Evolutionary conservation across 2,329 filamentous ascomycete genomes (phyloP).

Genomic region (Pseudogymnoascus verrucosus): DNA sequence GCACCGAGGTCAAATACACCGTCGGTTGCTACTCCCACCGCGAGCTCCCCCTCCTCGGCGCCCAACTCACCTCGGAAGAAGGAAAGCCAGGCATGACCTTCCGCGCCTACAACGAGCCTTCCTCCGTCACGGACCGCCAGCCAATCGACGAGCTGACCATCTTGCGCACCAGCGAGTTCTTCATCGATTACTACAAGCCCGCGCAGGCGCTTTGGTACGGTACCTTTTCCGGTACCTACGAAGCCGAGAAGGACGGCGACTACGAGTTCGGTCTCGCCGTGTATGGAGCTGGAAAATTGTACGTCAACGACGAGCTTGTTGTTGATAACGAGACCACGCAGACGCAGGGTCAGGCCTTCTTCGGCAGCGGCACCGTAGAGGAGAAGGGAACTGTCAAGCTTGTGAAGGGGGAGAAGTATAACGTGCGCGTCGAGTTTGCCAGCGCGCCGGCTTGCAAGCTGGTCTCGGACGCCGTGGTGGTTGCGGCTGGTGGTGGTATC

Average conservation of each 20-base stretch:
- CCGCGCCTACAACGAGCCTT: conserved; percentile 53
- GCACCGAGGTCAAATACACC: conserved; percentile 37
- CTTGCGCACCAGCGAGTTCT: conserved; percentile 33
- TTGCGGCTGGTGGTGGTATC: conserved; percentile 52
- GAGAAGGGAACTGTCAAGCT: conserved; percentile 25
- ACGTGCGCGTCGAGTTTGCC: conserved; percentile 37
- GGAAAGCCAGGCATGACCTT: conserved; percentile 53
- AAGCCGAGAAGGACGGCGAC: conserved; percentile 23
- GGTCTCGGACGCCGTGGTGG: conserved; percentile 37
- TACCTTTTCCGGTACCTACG: conserved; percentile 29
- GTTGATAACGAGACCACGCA: conserved; percentile 30
- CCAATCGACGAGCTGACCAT: conserved; percentile 43
- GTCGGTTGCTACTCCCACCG: conserved; percentile 59
- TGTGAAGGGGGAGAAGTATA: conserved; percentile 26
- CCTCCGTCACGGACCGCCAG: conserved; percentile 36
- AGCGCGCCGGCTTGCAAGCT: conserved; percentile 52
- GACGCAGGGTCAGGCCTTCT: conserved; percentile 27
- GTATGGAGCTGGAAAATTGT: conserved; percentile 29
- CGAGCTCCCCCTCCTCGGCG: conserved; percentile 51
- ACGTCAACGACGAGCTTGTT: conserved; percentile 29
- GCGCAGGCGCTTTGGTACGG: conserved; percentile 32
- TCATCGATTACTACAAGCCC: conserved; percentile 37
- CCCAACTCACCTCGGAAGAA: conserved; percentile 41
- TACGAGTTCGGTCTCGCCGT: conserved; percentile 29
- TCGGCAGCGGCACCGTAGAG: conserved; percentile 28